Evolutionary conservation across 78 protist species (phyloP), one percentile per base, ranked within the genome.

Genomic region (Protostelium mycophagum): DNA sequence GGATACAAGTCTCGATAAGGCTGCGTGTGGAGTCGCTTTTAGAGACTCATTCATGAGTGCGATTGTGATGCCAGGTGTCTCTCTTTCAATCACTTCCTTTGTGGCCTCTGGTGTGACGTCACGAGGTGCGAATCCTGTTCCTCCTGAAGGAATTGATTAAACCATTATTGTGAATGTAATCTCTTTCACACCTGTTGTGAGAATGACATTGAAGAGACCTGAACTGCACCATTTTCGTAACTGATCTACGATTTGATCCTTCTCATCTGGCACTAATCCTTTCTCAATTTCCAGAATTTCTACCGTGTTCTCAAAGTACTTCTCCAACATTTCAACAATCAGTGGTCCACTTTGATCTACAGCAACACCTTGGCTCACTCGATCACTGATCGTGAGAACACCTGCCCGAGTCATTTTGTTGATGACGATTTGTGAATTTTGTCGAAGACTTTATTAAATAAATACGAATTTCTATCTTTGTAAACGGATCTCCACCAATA

Each of bases 61-160:
- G 5, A 92, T 86, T 5, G 87, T 91, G 0, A 92, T 88, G 38
- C 94, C 94, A 39, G 86, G 85, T 1, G 90, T 35, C 63, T 85
- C 83, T 28, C 85, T 86, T 35, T 89, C 35, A 23, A 92, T 25
- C 0, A 92, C 34, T 73, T 91, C 91, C 73, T 92, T 89, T 0
- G 90, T 92, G 1, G 94, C 94, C 34, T 92, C 94, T 0, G 94
- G 94, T 63, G 94, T 92, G 0, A 85, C 83, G 25, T 92, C 94
- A 35, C 94, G 63, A 37, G 91, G 90, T 86, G 91, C 35, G 34
- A 92, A 92, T 1, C 94, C 94, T 0, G 94, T 92, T 28, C 94
- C 94, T 36, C 94, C 94, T 34, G 94, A 90, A 92, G 1, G 34
- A 92, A 86, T 83, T 90, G 37, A 90, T 89, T 92, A 38, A 63